Conservation (phyloP, 257 asterid species). For the Salvia splendens region DNA sequence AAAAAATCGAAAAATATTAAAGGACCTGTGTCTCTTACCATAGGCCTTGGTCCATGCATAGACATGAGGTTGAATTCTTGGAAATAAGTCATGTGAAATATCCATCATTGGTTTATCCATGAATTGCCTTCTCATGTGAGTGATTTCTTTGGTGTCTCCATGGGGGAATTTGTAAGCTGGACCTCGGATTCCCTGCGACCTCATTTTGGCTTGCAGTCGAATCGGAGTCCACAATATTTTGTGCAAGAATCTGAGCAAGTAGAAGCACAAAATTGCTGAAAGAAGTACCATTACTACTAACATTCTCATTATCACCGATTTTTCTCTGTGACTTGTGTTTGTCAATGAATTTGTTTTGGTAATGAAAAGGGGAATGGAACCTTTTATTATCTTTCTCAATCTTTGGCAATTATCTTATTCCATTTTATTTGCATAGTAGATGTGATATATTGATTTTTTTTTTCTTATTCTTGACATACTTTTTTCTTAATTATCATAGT, state of each 20-base stretch:
- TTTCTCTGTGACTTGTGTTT: background rate
- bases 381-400: background rate
- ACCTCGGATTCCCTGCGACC: constrained; percentile 60
- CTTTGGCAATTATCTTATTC: no score
- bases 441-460: background rate
- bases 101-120: constrained; percentile 48
- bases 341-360: background rate
- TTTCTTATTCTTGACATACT: no score
- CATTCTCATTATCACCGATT: constrained; percentile 16
- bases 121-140: constrained; percentile 45
- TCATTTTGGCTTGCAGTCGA: constrained; percentile 40
- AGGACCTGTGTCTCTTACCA: constrained; percentile 33
- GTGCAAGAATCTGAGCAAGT: constrained; percentile 44
- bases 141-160: constrained; percentile 59
- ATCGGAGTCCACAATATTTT: constrained; percentile 54
- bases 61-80: constrained; percentile 66
- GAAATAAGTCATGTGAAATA: constrained; percentile 55
- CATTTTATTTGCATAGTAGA: background rate
- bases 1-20: background rate
- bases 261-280: constrained; percentile 31
- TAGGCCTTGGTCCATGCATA: constrained; percentile 57
- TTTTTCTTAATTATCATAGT: background rate
- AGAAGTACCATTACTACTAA: constrained; percentile 22
- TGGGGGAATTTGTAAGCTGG: constrained; percentile 62
- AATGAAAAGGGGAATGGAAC: background rate